Conservation (phyloP, 352 stramenopile species). For the Phytophthora uliginosa region DNA sequence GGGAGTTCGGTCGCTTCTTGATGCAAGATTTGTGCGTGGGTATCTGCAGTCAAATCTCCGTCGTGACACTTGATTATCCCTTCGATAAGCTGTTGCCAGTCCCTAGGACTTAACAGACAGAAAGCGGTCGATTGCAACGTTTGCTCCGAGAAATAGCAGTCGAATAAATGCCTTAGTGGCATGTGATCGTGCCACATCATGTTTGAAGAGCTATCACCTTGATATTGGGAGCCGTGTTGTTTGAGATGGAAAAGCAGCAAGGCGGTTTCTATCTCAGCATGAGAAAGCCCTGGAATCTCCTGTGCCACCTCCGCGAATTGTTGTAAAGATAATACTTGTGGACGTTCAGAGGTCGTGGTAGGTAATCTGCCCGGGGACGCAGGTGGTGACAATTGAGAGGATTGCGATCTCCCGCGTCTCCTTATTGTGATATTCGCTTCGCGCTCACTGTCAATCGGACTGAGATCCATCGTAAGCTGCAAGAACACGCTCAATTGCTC, state of each 20-base stretch:
- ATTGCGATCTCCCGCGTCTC: constrained; percentile 3
- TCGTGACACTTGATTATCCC: not conserved
- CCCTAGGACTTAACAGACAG: constrained; percentile 12
- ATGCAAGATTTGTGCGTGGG: constrained; percentile 6
- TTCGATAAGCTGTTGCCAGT: constrained; percentile 17
- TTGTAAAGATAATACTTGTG: constrained; percentile 21
- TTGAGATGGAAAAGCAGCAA: constrained; percentile 39
- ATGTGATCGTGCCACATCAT: not conserved
- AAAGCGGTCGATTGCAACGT: constrained; percentile 8
- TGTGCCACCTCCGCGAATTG: constrained; percentile 38
- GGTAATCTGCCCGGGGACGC: constrained; percentile 7
- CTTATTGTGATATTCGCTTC: constrained; percentile 17
- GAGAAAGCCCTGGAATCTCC: constrained; percentile 19
- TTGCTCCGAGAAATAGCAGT: constrained; percentile 1
- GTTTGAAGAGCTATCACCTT: not conserved
- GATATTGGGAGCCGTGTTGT: not conserved
- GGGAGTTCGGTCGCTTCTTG: constrained; percentile 16
- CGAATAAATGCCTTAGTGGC: not conserved
- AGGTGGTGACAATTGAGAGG: constrained; percentile 16
- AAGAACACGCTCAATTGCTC: constrained; percentile 19
- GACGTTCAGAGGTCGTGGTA: not conserved
- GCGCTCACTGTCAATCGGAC: constrained; percentile 29
- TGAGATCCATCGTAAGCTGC: constrained; percentile 17
- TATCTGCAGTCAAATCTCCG: not conserved
- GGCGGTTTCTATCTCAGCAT: constrained; percentile 29